Conservation (phyloP, 352 stramenopile species). For the Phytophthora cryptogea region DNA sequence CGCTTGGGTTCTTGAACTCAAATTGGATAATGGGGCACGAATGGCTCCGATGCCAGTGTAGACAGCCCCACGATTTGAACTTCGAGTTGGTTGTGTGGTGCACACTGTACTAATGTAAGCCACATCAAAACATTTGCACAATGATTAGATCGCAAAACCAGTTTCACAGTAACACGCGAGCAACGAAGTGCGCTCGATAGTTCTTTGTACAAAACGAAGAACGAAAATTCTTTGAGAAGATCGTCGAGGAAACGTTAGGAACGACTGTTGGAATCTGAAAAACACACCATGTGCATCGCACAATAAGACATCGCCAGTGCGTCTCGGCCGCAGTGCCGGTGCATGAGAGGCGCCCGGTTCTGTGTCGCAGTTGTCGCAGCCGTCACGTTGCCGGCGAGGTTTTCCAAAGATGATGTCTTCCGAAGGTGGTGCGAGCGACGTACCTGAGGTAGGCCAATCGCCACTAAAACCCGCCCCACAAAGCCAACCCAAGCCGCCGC, state of each 20-base stretch:
- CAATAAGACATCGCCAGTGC: neutral
- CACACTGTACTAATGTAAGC: neutral
- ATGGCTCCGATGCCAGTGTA: constrained; percentile 2
- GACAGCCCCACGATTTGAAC: neutral
- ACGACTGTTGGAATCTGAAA: neutral
- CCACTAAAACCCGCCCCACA: neutral
- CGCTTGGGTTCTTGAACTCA: neutral
- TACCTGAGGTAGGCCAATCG: neutral
- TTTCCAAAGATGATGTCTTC: neutral
- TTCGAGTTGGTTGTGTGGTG: neutral
- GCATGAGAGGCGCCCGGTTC: neutral
- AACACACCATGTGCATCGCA: constrained; percentile 2
- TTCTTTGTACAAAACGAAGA: too few species aligned
- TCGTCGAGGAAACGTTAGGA: constrained; percentile 9
- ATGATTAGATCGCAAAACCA: neutral
- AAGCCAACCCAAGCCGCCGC: neutral
- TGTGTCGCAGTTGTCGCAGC: constrained; percentile 67
- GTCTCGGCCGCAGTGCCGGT: constrained; percentile 16
- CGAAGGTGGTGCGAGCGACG: neutral
- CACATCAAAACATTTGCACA: too few species aligned
- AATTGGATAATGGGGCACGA: constrained; percentile 12
- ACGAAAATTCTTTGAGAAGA: neutral
- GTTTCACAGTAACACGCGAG: neutral
- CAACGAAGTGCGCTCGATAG: neutral
- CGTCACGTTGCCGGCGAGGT: neutral